These are phyloP conservation scores for Betula pendula DNA, from an alignment of 306 rosid species.

Conservation along the genomic window DNA sequence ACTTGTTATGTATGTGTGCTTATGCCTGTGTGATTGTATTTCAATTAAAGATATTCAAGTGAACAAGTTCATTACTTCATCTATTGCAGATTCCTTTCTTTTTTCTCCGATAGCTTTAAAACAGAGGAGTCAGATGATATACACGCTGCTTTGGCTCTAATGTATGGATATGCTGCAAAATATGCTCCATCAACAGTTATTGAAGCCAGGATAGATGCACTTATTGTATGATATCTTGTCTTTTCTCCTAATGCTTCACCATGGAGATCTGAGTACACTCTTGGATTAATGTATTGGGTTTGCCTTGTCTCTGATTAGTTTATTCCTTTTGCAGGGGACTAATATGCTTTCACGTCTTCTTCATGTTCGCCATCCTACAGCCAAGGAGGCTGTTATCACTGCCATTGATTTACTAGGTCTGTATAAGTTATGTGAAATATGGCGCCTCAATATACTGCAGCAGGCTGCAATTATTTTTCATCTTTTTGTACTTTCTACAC, in stretches of 20 bases:
- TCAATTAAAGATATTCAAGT: background rate
- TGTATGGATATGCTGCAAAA: constrained; percentile 99
- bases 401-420: constrained; percentile 93
- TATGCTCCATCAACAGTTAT: constrained; percentile 98
- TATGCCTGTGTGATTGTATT: background rate
- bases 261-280: constrained; percentile 9
- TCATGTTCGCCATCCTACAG: constrained; percentile 83
- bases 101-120: constrained; percentile 81
- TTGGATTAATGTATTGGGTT: background rate
- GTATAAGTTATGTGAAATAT: constrained; percentile 17
- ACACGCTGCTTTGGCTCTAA: constrained; percentile 96
- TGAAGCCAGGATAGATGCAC: constrained; percentile 98
- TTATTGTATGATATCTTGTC: constrained; percentile 71
- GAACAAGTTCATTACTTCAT: constrained; percentile 16
- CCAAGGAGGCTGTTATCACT: constrained; percentile 96
- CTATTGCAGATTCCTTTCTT: constrained; percentile 75
- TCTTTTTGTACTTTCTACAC: background rate
- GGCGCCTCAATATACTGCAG: background rate
- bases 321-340: constrained; percentile 67
- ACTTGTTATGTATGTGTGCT: background rate
- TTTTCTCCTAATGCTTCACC: constrained; percentile 24
- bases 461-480: background rate
- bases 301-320: background rate
- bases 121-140: constrained; percentile 89
- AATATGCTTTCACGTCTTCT: constrained; percentile 94